Base-by-base conservation (phyloP, 2,329 filamentous ascomycete genomes). In the Calonectria henricotiae region DNA sequence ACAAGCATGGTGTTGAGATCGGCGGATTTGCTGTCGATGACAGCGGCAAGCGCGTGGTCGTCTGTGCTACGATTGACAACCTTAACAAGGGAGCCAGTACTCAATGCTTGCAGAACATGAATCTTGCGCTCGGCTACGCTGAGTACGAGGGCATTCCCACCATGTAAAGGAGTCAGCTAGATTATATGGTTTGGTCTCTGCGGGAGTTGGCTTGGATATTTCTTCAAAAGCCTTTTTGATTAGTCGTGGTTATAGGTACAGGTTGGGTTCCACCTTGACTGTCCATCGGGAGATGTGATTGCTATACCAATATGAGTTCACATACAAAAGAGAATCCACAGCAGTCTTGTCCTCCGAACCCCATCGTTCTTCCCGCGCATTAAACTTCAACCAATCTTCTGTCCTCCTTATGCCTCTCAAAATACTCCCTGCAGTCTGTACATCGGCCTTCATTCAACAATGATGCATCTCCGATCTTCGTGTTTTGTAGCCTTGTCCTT, bases 1-100 rank as follows among this genome's bases (percentile, higher is more conserved):
- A 93, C 73, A 94, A 92, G 85, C 96, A 98, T 81, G 93, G 94
- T 25, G 92, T 97, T 4, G 95, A 98, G 85, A 95, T 99, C 82
- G 96, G 96, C 70, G 95, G 94, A 0, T 98, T 98, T 79, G 95
- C 94, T n/a, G 94, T 98, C 9, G 67, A 98, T 84, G 94, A 90
- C 76, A 91, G 90, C 25, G 96, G 96, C 68, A 96, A 95, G 89
- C 89, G 96, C 62, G 95, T 97, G 0, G 96, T 98, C n/a, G 90
- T 98, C 25, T 51, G 32, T 4, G 47, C 37, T 8, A 55, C 47
- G 9, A 65, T 65, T 27, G 62, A 65, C 11, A 65, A 65, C 25
- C 62, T 65, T 25, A 13, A 20, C 8, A 65, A 65, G 35, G 62
- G 62, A 4, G 62, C 46, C 11, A n/a, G 15, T 7, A 65, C 35